Evolutionary conservation across 148 eudicot species (phyloP), one percentile per base, ranked within the genome.

Genomic region (Camellia lanceoleosa): DNA sequence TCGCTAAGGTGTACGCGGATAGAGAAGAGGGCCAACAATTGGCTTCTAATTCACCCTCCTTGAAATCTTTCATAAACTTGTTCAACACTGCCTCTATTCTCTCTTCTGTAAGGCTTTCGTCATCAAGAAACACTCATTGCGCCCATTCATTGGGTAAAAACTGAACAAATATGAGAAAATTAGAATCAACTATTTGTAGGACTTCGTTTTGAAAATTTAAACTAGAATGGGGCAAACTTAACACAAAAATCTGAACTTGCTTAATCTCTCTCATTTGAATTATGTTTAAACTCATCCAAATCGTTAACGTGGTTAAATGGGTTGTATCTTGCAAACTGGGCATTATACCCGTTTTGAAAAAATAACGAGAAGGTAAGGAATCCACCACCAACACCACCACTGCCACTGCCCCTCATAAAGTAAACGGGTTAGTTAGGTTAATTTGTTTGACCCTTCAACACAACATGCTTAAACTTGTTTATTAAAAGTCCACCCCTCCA

Each of bases 231-330:
- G 30, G 30, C 30, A 23, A 23, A 23, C 30, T 23, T 23, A 23
- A 23, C 30, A 23, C 30, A 23, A 23, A 23, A 23, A 23, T 23
- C 30, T 23, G 30, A 23, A 23, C 30, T 23, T 23, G 0, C 30
- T 23, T 23, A 23, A 23, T 23, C 43, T 3, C 19, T 19, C 15
- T 0, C 30, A 23, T 23, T 23, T 23, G 30, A 23, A 23, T 0
- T 23, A 0, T 23, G 30, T 23, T 23, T 23, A 0, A 51, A 9
- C 55, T 9, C 55, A 51, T 5, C 9, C 0, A 9, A 9, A 51
- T 89, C 86, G 60, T 87, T 88, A 18, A 89, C 86, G 47, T 89
- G 81, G 46, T 92, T 83, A 5, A 93, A 87, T 0, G 97, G 89
- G 71, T 85, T 84, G 8, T 94, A 91, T 47, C 78, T 14, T 9